Base-by-base conservation (phyloP, 2,329 filamentous ascomycete genomes). In the Drechmeria coniospora region DNA sequence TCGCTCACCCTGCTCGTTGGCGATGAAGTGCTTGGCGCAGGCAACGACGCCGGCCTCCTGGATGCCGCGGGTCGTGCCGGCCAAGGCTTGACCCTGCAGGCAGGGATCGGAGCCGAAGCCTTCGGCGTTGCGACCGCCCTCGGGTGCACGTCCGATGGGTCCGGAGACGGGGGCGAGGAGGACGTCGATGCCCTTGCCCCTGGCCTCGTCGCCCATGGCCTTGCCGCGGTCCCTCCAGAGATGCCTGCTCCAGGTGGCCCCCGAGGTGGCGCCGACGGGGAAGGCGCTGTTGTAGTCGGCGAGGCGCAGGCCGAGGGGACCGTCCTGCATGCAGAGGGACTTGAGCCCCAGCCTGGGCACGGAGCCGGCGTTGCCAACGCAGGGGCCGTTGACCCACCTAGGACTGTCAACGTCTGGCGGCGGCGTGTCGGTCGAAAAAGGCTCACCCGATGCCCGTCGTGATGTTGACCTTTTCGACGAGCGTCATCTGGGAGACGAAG, bases 381-480 rank as follows among this genome's bases (percentile, higher is more conserved):
- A 90, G 36, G 67, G 63, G 35, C 80, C 79, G 27, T 68, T 57
- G 50, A 46, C 42, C 51, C 48, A 56, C n/a, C 56, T 56, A 18
- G 12, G 20, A 6, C 20, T n/a, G 20, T 21, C 20, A 21, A n/a
- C 10, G 12, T 21, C 5, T 21, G 12, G 20, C 9, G 10, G 1
- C 8, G 2, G 20, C 22, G n/a, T 3, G 26, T 36, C 20, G 38
- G 35, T 30, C 14, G 26, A 23, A 12, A 11, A 10, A 12, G n/a
- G 56, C 73, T 51, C 56, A 87, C 69, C 84, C 84, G 37, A 79
- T 70, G 50, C 87, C 87, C 1, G 86, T 94, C 3, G 87, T 95
- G 37, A 98, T 51, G 51, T 95, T 95, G 53, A 95, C 83, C 59
- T 93, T 94, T 52, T 94, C 86, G 8, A 74, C 47, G 20, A 93